Base-by-base conservation (phyloP, 345 rosid species). In the Populus euphratica region DNA sequence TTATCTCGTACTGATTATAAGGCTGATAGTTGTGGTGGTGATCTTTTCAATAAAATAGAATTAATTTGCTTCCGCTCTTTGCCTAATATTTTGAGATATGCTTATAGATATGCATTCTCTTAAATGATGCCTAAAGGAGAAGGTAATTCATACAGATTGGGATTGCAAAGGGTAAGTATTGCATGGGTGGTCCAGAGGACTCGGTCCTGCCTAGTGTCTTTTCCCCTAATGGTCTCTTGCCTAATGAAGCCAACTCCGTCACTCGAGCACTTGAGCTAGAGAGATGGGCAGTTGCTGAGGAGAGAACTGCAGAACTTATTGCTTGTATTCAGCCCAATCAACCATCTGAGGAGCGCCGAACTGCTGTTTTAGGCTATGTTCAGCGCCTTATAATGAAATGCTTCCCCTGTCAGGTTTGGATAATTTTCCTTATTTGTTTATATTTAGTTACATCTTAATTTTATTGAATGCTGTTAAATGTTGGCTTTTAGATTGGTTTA, bases 221-320 rank as follows among this genome's bases (percentile, higher is more conserved):
- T 72, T 87, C 83, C 81, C 96, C 91, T 20, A 92, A 91, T 47
- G 99, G 99, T 4, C 76, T 96, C 27, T 85, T 94, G 85, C 94
- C 95, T 0, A 88, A 87, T 33, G 93, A 94, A 64, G 94, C 90
- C 10, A 88, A 89, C 73, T 92, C 97, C 38, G 90, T 88, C 68
- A 84, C 85, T n/a, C 85, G 76, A 69, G 79, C 31, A 20, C 92
- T 96, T 13, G 90, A 92, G 69, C 70, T 44, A 9, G 92, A 87
- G 62, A 82, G 97, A 80, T 94, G 98, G 98, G 76, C 80, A 25
- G 87, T 77, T 78, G 98, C 94, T 0, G 98, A 94, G 81, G 92
- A 86, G 77, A 89, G 90, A 82, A 92, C 93, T 3, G 85, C 88
- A 4, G 86, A 87, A 81, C 96, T 94, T 62, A 92, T 94, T 65